Evolutionary conservation across 2,329 filamentous ascomycete species (phyloP), one percentile per base, ranked within the genome.

Genomic region (Aspergillus phoenicis): DNA sequence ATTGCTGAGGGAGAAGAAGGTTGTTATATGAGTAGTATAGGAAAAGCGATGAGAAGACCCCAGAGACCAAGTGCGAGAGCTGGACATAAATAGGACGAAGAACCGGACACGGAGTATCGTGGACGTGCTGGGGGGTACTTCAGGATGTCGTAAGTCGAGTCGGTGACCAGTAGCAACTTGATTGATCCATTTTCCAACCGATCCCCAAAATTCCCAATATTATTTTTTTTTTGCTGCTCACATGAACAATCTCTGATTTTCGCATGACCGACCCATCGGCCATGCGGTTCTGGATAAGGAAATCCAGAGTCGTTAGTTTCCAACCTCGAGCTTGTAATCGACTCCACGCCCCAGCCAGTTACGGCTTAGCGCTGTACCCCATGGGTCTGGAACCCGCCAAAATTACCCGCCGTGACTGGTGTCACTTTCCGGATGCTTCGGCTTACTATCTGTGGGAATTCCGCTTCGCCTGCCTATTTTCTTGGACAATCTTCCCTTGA

Each of bases 371-470:
- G 13, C 20, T 20, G 20, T 45, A 22, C 41, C 24, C 58, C 53
- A 62, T 41, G 52, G 62, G 64, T 66, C 68, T 68, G 67, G 65
- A 64, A 64, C 58, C 61, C 43, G 45, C 22, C 28, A 20, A 26
- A 48, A 33, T 58, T 45, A 55, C 52, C 52, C 52, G 38, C 26
- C 26, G 30, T 24, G 30, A 26, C 38, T 57, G 53, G 49, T 49
- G 51, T 41, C n/a, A 36, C 41, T 24, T 45, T 28, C 26, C 20
- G 52, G 38, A 64, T 64, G 59, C 60, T 64, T 72, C 72, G 72
- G 72, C 57, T 74, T 74, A 69, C 72, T 70, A 33, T 68, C 62
- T 72, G 52, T 45, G 71, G 72, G 57, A 60, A 70, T 73, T 64
- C 72, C 70, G 69, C 20, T 36, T 58, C n/a, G 26, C 22, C 26